Evolutionary conservation across 2,329 filamentous ascomycete genomes (phyloP).

Genomic region (Venturiaceae sp.): DNA sequence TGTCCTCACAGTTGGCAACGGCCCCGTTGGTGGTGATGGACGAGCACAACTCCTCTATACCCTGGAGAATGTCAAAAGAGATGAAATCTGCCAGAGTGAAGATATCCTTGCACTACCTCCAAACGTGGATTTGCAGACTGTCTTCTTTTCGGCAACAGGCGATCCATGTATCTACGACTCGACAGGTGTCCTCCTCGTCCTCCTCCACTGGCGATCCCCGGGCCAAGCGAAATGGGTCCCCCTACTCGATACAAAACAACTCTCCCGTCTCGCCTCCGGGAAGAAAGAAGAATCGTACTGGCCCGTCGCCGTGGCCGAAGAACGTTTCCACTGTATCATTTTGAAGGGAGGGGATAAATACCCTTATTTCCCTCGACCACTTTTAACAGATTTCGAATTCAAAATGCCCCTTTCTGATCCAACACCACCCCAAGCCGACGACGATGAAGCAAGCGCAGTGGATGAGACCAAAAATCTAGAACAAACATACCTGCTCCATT

Average conservation of each 20-base stretch:
- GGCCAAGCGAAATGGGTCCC: slow-evolving; percentile 87
- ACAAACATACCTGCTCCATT: slow-evolving; percentile 69
- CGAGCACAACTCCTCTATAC: slow-evolving; percentile 73
- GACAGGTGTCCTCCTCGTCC: slow-evolving; percentile 74
- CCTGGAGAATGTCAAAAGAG: slow-evolving; percentile 87
- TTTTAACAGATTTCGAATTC: slow-evolving; percentile 91
- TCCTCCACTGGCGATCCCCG: slow-evolving; percentile 82
- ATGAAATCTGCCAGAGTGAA: slow-evolving; percentile 90
- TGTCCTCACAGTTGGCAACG: slow-evolving; percentile 92
- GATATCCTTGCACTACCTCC: slow-evolving; percentile 80
- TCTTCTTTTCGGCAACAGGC: slow-evolving; percentile 79
- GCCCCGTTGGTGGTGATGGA: slow-evolving; percentile 70
- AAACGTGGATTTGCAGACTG: slow-evolving; percentile 62
- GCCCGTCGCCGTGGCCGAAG: slow-evolving; percentile 84
- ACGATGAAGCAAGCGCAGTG: slow-evolving; percentile 23
- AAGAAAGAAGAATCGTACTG: slow-evolving; percentile 87
- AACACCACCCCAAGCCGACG: slow-evolving; percentile 28
- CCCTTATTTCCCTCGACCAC: slow-evolving; percentile 81
- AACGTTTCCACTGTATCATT: slow-evolving; percentile 97
- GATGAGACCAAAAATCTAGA: slow-evolving; percentile 58
- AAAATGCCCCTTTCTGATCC: slow-evolving; percentile 64
- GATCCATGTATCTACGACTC: slow-evolving; percentile 96
- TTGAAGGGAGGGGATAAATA: slow-evolving; percentile 91
- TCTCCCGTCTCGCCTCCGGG: slow-evolving; percentile 73
- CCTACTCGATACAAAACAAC: slow-evolving; percentile 75